Base-by-base conservation (phyloP, 2,329 filamentous ascomycete species). In the Hypoxylon sp. region DNA sequence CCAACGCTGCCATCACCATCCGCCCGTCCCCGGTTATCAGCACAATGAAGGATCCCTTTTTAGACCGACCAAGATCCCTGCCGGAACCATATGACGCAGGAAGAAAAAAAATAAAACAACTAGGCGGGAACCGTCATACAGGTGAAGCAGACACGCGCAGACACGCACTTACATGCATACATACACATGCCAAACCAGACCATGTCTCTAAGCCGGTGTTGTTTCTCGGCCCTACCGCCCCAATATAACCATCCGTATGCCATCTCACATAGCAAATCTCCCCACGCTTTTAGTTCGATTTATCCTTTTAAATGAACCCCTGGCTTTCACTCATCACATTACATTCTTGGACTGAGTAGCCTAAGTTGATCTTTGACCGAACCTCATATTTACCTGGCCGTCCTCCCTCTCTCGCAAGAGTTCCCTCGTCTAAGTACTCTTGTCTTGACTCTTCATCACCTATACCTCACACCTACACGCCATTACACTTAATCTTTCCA, bases 1-100 rank as follows among this genome's bases (percentile, higher is more conserved):
- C 63, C 63, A 65, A 63, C 64, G 61, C 61, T 66, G 63, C 62
- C 60, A 64, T 65, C 63, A 60, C 59, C 61, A 61, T 58, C 63
- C 61, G 47, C 61, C 64, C 61, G 59, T 63, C 64, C 62, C 64
- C 64, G 60, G 63, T 59, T 60, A 61, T 63, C 55, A 53, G 57
- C 60, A 67, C 63, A 65, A 65, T 63, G 65, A 65, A 66, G 58
- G 58, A 63, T 64, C 61, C 58, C 61, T 63, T 62, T 67, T 59
- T 52, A 58, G 59, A 60, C 59, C 65, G 59, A 47, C 59, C 58
- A 57, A 61, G 61, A 70, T 67, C 67, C 67, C 67, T 68, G 66
- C 62, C 64, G 62, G 64, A 64, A 64, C 67, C 67, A 69, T 66
- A 66, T 69, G 67, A 70, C 67, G 67, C 67, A 69, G 67, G 64